Conservation (phyloP, 257 asterid species). For the Solanum bulbocastanum region DNA sequence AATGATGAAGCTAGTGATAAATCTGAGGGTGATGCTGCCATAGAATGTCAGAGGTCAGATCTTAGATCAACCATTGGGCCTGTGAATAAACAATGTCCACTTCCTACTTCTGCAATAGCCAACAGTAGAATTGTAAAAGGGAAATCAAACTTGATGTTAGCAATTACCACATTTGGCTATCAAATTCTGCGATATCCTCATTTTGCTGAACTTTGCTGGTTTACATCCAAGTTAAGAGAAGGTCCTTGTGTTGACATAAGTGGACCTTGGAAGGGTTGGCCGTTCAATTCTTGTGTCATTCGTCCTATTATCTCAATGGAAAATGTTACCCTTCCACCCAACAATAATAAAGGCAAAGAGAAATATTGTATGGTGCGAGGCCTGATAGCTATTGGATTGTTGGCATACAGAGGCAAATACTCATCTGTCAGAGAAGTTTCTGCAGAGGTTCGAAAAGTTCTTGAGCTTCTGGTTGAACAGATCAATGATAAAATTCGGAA, state of each 20-base stretch:
- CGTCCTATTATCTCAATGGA: conserved; percentile 46
- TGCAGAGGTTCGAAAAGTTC: conserved; percentile 62
- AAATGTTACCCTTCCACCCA: conserved; percentile 26
- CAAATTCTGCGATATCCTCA: conserved; percentile 90
- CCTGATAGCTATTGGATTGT: conserved; percentile 82
- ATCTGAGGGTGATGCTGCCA: conserved; percentile 20
- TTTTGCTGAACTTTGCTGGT: conserved; percentile 98
- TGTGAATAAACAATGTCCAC: conserved; percentile 23
- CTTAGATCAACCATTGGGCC: conserved; percentile 7
- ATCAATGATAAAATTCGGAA: conserved; percentile 65
- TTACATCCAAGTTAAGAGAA: conserved; percentile 84
- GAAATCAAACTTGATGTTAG: conserved; percentile 59
- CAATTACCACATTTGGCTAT: conserved; percentile 81
- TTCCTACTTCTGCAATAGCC: conserved; percentile 24
- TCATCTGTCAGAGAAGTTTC: conserved; percentile 58
- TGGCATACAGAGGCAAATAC: conserved; percentile 80
- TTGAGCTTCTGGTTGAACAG: conserved; percentile 54
- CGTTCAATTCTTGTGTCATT: conserved; percentile 80
- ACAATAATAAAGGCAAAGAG: conserved; percentile 36
- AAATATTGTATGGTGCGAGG: conserved; percentile 61
- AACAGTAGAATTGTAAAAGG: conserved; percentile 43
- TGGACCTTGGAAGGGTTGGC: conserved; percentile 97
- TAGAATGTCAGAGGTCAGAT: conserved; percentile 8
- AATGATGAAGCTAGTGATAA: conserved; percentile 20
- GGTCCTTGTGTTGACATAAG: conserved; percentile 66